Conservation (phyloP, 768 basidiomycete genomes). For the Strobilomyces dryophilus region DNA sequence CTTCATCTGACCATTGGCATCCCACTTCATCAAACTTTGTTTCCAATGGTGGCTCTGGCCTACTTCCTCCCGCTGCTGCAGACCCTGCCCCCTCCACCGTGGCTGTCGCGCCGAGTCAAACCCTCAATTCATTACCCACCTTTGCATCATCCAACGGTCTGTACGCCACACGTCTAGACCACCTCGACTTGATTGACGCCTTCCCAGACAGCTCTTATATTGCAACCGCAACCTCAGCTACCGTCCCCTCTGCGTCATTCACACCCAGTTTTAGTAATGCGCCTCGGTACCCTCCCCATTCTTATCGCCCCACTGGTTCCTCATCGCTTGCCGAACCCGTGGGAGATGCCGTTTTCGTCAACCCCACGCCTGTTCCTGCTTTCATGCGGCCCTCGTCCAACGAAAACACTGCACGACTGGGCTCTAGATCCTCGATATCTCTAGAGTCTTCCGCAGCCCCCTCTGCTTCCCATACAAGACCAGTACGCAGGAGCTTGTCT, state of each 20-base stretch:
- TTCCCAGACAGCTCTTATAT: conserved; percentile 10
- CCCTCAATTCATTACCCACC: conserved; percentile 15
- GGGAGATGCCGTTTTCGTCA: conserved; percentile 7
- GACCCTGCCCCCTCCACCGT: conserved; percentile 7
- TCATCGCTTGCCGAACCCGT: conserved; percentile 18
- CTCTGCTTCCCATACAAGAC: conserved; percentile 12
- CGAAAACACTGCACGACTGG: conserved; percentile 9
- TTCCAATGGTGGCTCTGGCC: conserved; percentile 5
- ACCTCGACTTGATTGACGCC: conserved; percentile 5
- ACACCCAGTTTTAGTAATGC: conserved; percentile 20
- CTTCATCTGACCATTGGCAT: conserved; percentile 17
- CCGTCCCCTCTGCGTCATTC: conserved; percentile 18
- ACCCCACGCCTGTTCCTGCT: conserved; percentile 11
- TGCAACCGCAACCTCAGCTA: conserved; percentile 5
- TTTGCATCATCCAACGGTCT: conserved; percentile 20
- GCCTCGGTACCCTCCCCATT: conserved; percentile 18
- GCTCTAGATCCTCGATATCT: conserved; percentile 9
- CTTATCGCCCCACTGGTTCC: conserved; percentile 21
- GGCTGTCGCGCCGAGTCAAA: conserved; percentile 8
- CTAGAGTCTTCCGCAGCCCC: conserved; percentile 5
- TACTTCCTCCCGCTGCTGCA: conserved; percentile 1
- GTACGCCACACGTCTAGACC: conserved; percentile 13
- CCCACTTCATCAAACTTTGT: conserved; percentile 19
- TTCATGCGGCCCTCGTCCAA: conserved; percentile 17
- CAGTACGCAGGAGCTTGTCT: conserved; percentile 22